Base-by-base conservation (phyloP, 495 filamentous ascomycete genomes). In the Jackrogersella minutella region DNA sequence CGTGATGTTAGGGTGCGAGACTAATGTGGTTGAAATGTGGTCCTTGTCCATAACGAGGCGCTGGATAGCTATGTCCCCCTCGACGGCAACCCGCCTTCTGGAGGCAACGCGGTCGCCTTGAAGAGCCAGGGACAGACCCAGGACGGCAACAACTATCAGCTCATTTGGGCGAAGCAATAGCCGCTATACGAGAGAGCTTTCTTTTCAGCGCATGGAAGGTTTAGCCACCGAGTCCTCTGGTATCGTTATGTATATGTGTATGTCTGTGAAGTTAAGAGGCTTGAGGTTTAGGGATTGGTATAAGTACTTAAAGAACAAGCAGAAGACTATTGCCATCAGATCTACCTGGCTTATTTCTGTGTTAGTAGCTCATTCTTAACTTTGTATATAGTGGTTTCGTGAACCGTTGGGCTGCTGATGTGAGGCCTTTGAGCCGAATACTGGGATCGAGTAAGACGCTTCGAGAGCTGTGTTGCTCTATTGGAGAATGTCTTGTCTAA, bases 141-240 rank as follows among this genome's bases (percentile, higher is more conserved):
- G 16, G 53, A 57, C 16, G 53, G 53, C 8, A 57, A 57, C 26
- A 57, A 43, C 22, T 57, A 57, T 17, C 53, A 57, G 14, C 53
- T 57, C 26, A 57, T 57, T 21, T 57, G 53, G 53, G 37, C 39
- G 7, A 57, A 57, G 39, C 31, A 53, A 22, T 37, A 37, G 8
- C 5, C 13, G 6, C 44, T 17, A 19, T 10, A 44, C 7, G 5
- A 44, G 5, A 8, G 40, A 13, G 37, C 13, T 41, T 16, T 5
- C 3, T 14, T 41, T 14, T 41, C n/a, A 17, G 37, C 17, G n/a
- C n/a, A 16, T 41, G n/a, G 5, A 41, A 17, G n/a, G n/a, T n/a
- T n/a, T n/a, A n/a, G n/a, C n/a, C n/a, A n/a, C n/a, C n/a, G n/a
- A n/a, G n/a, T n/a, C n/a, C n/a, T n/a, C n/a, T n/a, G n/a, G n/a